Conservation (phyloP, 306 rosid species). For the Corylus heterophylla region DNA sequence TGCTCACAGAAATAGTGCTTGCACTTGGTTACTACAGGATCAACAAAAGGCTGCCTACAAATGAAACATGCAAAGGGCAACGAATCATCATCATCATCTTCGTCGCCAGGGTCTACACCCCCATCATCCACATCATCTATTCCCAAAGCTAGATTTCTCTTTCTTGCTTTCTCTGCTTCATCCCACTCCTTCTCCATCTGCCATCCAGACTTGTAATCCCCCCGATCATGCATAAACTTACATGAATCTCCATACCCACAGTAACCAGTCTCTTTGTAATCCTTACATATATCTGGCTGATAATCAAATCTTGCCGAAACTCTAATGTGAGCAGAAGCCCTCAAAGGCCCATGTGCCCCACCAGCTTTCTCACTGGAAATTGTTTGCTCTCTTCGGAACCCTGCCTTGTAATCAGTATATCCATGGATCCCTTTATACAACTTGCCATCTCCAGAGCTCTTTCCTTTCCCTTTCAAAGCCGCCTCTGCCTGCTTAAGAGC, state of each 20-base stretch:
- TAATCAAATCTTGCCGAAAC: slow-evolving; percentile 81
- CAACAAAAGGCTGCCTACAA: slow-evolving; percentile 77
- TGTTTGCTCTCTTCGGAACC: slow-evolving; percentile 81
- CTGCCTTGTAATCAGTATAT: slow-evolving; percentile 76
- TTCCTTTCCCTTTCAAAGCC: slow-evolving; percentile 56
- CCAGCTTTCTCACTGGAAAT: slow-evolving; percentile 85
- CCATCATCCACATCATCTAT: slow-evolving; percentile 43
- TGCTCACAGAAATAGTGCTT: slow-evolving; percentile 86
- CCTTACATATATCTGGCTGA: slow-evolving; percentile 90
- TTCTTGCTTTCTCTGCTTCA: slow-evolving; percentile 81
- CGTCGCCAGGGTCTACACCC: slow-evolving; percentile 40
- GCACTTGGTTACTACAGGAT: slow-evolving; percentile 82
- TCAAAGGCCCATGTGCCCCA: slow-evolving; percentile 85
- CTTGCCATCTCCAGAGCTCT: slow-evolving; percentile 48
- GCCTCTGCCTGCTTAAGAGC: slow-evolving; percentile 66
- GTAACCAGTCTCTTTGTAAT: slow-evolving; percentile 85
- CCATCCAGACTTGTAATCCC: slow-evolving; percentile 94
- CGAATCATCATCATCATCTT: slow-evolving; percentile 53
- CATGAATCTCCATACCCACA: slow-evolving; percentile 86
- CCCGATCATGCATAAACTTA: slow-evolving; percentile 95
- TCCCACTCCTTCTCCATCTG: slow-evolving; percentile 95
- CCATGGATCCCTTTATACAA: slow-evolving; percentile 64
- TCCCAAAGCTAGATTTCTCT: slow-evolving; percentile 66
- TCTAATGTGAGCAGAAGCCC: slow-evolving; percentile 93
- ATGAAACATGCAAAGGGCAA: slow-evolving; percentile 86